A percentile compares a stretch with the other conserved stretches of the same genome.
Conservation (phyloP, 2,329 filamentous ascomycete species). For the Davidsoniella eucalypti region DNA sequence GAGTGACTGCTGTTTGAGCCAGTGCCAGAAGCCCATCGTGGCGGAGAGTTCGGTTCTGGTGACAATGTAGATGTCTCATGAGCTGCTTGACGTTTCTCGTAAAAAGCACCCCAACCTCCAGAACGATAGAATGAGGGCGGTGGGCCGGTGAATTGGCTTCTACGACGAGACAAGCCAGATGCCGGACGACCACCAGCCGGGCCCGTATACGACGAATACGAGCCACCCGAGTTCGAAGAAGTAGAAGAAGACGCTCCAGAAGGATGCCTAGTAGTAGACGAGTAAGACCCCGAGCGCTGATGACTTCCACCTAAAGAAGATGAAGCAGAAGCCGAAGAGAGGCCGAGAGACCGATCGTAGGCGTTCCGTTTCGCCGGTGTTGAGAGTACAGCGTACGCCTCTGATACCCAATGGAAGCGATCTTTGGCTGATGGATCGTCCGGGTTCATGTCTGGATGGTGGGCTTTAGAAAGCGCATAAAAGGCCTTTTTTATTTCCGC, state of each 20-base stretch:
- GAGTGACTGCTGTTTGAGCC: too few relatives aligned
- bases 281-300: conserved; percentile 2
- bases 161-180: conserved; percentile 61
- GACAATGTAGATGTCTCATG: conserved; percentile 27
- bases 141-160: conserved; percentile 64
- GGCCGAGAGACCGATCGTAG: conserved; percentile 59
- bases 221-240: conserved; percentile 21
- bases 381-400: conserved; percentile 66
- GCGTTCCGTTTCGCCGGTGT: conserved; percentile 54
- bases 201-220: conserved; percentile 35
- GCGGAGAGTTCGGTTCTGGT: conserved; percentile 1
- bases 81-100: conserved; percentile 39
- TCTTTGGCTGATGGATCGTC: conserved; percentile 52
- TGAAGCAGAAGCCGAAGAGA: conserved; percentile 18
- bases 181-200: conserved; percentile 63
- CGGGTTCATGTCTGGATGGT: conserved; percentile 87
- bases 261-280: too few relatives aligned
- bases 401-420: conserved; percentile 68
- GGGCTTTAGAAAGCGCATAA: conserved; percentile 76
- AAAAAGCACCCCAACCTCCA: conserved; percentile 58
- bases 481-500: conserved; percentile 85
- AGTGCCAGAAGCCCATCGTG: neutral
- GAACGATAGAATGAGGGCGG: conserved; percentile 77
- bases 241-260: conserved; percentile 12
- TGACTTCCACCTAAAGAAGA: conserved; percentile 15